Base-by-base conservation (phyloP, 805 yeast genomes). In the Kazachstania martiniae region DNA sequence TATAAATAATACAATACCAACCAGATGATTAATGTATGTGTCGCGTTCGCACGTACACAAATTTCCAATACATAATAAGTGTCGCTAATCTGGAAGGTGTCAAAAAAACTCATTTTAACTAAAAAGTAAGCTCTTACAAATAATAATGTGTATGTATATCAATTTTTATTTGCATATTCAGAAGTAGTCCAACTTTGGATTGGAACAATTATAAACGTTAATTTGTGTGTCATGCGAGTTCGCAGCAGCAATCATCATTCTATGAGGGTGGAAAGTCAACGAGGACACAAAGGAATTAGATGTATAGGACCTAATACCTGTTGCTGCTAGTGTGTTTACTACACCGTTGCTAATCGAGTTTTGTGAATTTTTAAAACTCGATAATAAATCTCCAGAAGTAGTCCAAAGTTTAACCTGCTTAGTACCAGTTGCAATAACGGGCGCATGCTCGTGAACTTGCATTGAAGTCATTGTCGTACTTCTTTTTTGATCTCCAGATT, bases 391-490 rank as follows among this genome's bases (percentile, higher is more conserved):
- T 3, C 97, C 97, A 0, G 80, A 62, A 0, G 95, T 84, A 3
- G 94, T 75, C 82, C 91, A 87, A 4, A 91, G 58, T 28, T 83
- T 78, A 12, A 86, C 74, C 22, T 71, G 66, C 39, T 79, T 79
- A 2, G 87, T 77, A 0, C 95, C 96, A 3, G 95, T 80, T 2
- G 87, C 89, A 36, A 91, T 72, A 3, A 91, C 67, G 1, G 98
- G 97, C 0, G 97, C 98, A 59, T 91, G 98, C 48, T 91, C 98
- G 58, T 91, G 98, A 4, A 84, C 73, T 48, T 82, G 80, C 35
- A 85, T 66, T 14, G 84, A 68, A 6, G 91, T 71, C 69, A 72
- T 57, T 2, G 55, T 44, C 24, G 33, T 31, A 15, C 25, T 47
- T 32, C 30, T 42, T 29, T 32, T 39, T 18, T 29, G 38, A 22